Evolutionary conservation across 148 eudicot species (phyloP).

Genomic region (Cornus kousa): DNA sequence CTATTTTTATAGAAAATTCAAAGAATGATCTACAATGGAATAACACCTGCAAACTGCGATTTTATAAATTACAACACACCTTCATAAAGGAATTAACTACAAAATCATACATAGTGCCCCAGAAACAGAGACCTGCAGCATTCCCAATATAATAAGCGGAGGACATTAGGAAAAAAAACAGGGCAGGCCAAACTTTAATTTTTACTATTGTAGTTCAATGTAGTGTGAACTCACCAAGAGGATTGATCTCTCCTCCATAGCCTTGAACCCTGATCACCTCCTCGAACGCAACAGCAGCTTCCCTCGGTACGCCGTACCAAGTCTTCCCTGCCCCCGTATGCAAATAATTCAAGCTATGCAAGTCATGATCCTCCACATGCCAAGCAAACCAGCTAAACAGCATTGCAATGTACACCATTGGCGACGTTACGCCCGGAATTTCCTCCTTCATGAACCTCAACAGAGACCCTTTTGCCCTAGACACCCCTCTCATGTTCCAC

Average conservation of each 20-base stretch:
- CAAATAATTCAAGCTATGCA: conserved; percentile 97
- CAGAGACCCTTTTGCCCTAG: conserved; percentile 80
- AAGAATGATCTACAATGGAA: background rate
- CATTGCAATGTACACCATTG: conserved; percentile 96
- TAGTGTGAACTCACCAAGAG: conserved; percentile 65
- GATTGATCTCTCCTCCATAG: conserved; percentile 93
- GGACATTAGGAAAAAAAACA: conserved; percentile 11
- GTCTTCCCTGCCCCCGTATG: conserved; percentile 90
- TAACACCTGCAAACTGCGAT: background rate
- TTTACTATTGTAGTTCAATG: background rate
- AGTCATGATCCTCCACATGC: conserved; percentile 98
- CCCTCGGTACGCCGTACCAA: conserved; percentile 96
- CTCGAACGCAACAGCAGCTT: conserved; percentile 84
- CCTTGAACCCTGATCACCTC: conserved; percentile 90
- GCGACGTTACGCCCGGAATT: conserved; percentile 97
- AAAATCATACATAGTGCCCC: background rate
- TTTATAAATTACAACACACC: background rate
- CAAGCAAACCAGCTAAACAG: conserved; percentile 99
- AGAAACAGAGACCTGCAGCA: conserved; percentile 13
- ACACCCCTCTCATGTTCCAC: conserved; percentile 95
- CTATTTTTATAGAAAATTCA: background rate
- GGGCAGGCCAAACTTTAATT: conserved; percentile 9
- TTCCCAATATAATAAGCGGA: conserved; percentile 2
- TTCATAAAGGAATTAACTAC: background rate
- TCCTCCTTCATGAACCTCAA: conserved; percentile 98